Base-by-base conservation (phyloP, 2,329 filamentous ascomycete genomes). In the Fusarium brevicatenulatum region DNA sequence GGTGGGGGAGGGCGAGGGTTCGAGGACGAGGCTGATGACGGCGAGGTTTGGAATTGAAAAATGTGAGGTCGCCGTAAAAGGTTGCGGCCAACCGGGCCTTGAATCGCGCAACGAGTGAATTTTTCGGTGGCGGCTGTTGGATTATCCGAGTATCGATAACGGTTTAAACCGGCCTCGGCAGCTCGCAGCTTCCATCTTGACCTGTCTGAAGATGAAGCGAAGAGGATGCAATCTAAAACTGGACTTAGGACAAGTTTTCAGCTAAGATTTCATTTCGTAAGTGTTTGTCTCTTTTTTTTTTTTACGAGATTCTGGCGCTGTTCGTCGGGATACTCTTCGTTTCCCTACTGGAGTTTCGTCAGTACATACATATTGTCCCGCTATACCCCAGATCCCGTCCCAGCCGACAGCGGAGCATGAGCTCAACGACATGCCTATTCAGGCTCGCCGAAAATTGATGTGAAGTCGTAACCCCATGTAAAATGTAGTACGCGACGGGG, bases 361-460 rank as follows among this genome's bases (percentile, higher is more conserved):
- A 25, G 34, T 25, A 32, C 32, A 32, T 32, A 25, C 25, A 25
- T 25, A 15, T 25, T 55, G 32, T 47, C 59, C 67, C 53, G 56
- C 70, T 47, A 55, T 73, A 59, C 43, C 54, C 53, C 54, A 59
- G 62, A 62, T 63, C 54, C 52, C 50, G 44, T 64, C 50, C 62
- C 47, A 56, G 65, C 66, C 65, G 60, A 76, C 49, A 60, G 54
- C 61, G 53, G 63, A 66, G 66, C 54, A 36, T n/a, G 32, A 36
- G 18, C 32, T 36, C 37, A 63, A 63, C 60, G 30, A 63, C 68
- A 67, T 75, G 63, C 74, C 70, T 63, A 65, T 74, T 70, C 30
- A 40, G 66, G 76, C 74, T 77, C 69, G 76, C 77, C 75, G 75
- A 72, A 37, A 16, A 21, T 55, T n/a, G 3, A 49, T 40, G 23